Base-by-base conservation (phyloP, 202 grass and related monocot species). In the Brachypodium distachyon region DNA sequence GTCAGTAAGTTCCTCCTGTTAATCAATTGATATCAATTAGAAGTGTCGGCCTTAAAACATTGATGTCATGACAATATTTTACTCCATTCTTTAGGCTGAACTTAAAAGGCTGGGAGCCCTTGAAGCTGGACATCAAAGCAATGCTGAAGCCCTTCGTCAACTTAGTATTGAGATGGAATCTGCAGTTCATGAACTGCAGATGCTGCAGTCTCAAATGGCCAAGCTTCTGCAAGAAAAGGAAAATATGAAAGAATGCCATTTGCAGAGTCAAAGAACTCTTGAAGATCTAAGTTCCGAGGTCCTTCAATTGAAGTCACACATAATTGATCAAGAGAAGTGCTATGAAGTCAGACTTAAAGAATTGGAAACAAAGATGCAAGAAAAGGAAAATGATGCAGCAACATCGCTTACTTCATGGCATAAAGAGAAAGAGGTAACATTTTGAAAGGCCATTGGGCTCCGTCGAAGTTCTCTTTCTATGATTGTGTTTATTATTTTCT, bases 391-490 rank as follows among this genome's bases (percentile, higher is more conserved):
- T 41, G 76, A 68, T 12, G 48, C 72, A 33, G 37, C 56, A 70
- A 70, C 70, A 81, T 85, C 84, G 73, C 74, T 78, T 82, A 67
- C 67, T 76, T 88, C 60, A 42, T 92, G 84, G 91, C 59, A 69
- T 49, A 81, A 79, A 70, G 74, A 81, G 75, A 97, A 85, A 57
- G 87, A 90, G 94, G 91, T 97, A 97, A 47, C 7, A 22, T 17
- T 73, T 74, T 82, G 40, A 57, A 46, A 60, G 16, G 34, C 25
- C 40, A 6, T 65, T 10, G 3, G 18, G 18, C 37, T 56, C 6
- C 39, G 14, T 50, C 38, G 42, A 72, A 77, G 48, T 49, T 39
- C 17, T 18, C 47, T 66, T 69, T 63, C 43, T 47, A 2, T 23
- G 19, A 46, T 67, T 21, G 57, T 32, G 75, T 54, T 12, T 29